phyloP scores from a whole-genome alignment of 176 grass and related monocot genomes.

The Alloteropsis semialata region DNA sequence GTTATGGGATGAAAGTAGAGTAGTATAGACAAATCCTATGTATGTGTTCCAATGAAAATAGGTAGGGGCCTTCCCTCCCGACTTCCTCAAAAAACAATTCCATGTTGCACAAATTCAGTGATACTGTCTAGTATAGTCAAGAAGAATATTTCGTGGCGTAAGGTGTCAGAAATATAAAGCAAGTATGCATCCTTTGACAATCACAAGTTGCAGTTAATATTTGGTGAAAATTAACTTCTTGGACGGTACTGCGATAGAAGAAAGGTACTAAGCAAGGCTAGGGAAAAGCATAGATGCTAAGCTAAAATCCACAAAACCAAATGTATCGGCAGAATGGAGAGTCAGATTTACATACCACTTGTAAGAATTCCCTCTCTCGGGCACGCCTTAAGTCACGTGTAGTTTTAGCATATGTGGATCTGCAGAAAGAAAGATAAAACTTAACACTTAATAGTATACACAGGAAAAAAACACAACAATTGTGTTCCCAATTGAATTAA shows the following conservation, averaged over 20 bases:
- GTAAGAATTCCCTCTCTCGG: conserved; percentile 89
- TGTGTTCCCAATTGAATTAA: not conserved
- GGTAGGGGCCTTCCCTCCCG: no score
- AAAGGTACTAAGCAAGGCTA: conserved; percentile 9
- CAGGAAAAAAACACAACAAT: not conserved
- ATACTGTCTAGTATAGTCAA: not conserved
- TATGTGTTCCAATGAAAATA: not conserved
- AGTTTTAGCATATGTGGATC: conserved; percentile 97
- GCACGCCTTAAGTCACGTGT: conserved; percentile 82
- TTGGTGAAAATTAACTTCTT: not conserved
- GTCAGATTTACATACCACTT: conserved; percentile 51
- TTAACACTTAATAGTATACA: not conserved
- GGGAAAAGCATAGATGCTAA: conserved; percentile 3
- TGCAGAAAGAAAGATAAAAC: conserved; percentile 26
- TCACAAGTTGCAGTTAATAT: not conserved
- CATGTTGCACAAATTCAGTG: not conserved
- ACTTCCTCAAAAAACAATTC: not conserved
- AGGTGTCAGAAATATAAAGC: not conserved
- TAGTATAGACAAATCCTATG: not conserved
- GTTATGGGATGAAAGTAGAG: not conserved
- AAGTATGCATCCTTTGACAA: not conserved
- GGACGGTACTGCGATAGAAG: not conserved
- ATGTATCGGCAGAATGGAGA: not conserved
- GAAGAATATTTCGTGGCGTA: not conserved
- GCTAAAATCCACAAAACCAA: not conserved